Evolutionary conservation across 148 eudicot species (phyloP).

Genomic region (Amaranthus cruentus): DNA sequence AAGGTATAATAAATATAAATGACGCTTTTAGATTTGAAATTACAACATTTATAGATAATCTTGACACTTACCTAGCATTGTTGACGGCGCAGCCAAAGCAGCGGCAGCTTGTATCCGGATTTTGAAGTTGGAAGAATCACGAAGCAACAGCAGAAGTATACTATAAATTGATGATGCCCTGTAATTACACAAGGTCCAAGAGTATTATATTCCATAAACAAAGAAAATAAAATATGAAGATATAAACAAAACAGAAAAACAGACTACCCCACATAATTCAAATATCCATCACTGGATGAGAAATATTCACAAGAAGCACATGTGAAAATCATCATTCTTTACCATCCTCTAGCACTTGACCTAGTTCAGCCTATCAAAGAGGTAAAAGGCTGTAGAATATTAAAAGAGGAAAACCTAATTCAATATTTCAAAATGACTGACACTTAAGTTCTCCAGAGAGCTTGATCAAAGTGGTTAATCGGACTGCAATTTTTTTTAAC

Average conservation of each 20-base stretch:
- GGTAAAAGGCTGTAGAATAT: not conserved
- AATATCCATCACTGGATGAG: not conserved
- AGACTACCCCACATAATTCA: not conserved
- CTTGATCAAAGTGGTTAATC: not conserved
- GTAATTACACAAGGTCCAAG: conserved; percentile 13
- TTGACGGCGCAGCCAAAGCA: conserved; percentile 89
- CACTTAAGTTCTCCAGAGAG: not conserved
- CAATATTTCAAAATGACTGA: not conserved
- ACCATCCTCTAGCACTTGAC: not conserved
- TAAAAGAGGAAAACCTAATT: not conserved
- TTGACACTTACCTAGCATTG: conserved; percentile 49
- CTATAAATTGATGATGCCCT: conserved; percentile 91
- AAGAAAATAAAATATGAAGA: not conserved
- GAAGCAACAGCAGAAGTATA: conserved; percentile 73
- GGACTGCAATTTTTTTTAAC: not conserved
- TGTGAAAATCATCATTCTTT: not conserved
- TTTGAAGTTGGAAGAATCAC: conserved; percentile 89
- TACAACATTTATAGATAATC: not conserved
- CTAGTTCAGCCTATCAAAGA: not conserved
- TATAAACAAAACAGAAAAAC: not conserved
- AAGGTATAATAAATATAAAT: not conserved
- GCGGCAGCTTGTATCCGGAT: conserved; percentile 96
- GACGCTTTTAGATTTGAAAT: not conserved
- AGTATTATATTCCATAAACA: not conserved
- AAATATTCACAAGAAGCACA: not conserved